Base-by-base conservation (phyloP, 345 rosid genomes). In the Salix purpurea region DNA sequence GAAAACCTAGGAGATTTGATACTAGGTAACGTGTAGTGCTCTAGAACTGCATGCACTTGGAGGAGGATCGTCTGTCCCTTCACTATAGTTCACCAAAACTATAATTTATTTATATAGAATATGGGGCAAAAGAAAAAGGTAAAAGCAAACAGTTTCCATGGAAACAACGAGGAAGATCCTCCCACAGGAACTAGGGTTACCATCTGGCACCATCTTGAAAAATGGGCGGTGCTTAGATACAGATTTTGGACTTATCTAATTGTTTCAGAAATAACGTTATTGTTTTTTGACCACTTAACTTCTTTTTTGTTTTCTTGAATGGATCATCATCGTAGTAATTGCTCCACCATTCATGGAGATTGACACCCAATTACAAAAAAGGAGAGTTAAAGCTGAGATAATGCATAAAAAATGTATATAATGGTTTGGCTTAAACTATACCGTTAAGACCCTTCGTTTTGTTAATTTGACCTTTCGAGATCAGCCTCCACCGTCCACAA, bases 221-320 rank as follows among this genome's bases (percentile, higher is more conserved):
- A 54, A 67, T 36, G 52, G 78, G 39, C 73, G 78, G 78, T 67
- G 72, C 66, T 15, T 5, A 58, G 10, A 23, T 67, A 18, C 3
- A 4, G 65, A 52, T 48, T 50, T 30, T 50, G 21, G 21, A 50
- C 12, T 64, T 26, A 23, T 26, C 67, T 26, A 40, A 40, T 37
- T 60, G 8, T 14, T 36, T 14, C 21, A 5, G 28, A 26, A 26
- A 2, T 56, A 6, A 56, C 75, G 66, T 72, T 52, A 32, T 39
- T n/a, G 52, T 8, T 60, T 64, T 42, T 39, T 23, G 37, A 39
- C 75, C 52, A 39, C 14, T 26, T 26, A 19, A 19, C 44, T 16
- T 18, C 23, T 8, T 4, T 9, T 6, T 0, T 40, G 0, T 42
- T 21, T 32, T 67, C 23, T 30, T 36, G 48, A 21, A 14, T 12